Evolutionary conservation across 2,329 filamentous ascomycete species (phyloP), one percentile per base, ranked within the genome.

Genomic region (Coniochaeta prunicola): DNA sequence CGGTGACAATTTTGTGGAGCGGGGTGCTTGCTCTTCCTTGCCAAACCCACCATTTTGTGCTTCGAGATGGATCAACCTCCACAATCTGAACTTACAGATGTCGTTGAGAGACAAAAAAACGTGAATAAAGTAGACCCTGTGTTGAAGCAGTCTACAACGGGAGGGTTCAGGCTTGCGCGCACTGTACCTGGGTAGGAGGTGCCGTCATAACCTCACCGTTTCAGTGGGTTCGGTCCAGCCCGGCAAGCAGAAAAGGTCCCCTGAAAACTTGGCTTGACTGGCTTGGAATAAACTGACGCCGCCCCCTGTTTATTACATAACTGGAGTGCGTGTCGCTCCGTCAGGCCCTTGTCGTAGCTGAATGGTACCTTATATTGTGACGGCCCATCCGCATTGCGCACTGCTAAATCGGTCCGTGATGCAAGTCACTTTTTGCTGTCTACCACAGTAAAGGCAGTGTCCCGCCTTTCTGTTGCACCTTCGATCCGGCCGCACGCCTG

Each of bases 391-490:
- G 24, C 45, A 50, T 21, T 50, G 45, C 13, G 15, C 45, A 7
- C 45, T 50, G 45, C 45, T 17, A 50, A 50, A 6, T 50, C 45
- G 45, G 45, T 17, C 45, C 21, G 45, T 21, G 26, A 50, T 30
- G 45, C 45, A 50, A 50, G 45, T 50, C 26, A 50, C 45, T 50
- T 50, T 17, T 45, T 26, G 19, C 45, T 28, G 45, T 48, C 12
- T 17, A 40, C 5, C 10, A n/a, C n/a, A n/a, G n/a, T n/a, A n/a
- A n/a, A n/a, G n/a, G n/a, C 21, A 28, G 42, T 48, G 42, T 50
- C 45, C 45, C 45, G 45, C 45, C 45, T 30, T 50, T 50, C 45
- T 50, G 45, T 30, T 50, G 45, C 45, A 50, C 45, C 42, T 48
- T 48, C 42, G 10, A 26, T 28, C 42, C 42, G 42, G 42, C 42